These are phyloP conservation scores for Talaromyces sp. DNA, from an alignment of 2,329 filamentous ascomycete genomes.

Conservation along the genomic window DNA sequence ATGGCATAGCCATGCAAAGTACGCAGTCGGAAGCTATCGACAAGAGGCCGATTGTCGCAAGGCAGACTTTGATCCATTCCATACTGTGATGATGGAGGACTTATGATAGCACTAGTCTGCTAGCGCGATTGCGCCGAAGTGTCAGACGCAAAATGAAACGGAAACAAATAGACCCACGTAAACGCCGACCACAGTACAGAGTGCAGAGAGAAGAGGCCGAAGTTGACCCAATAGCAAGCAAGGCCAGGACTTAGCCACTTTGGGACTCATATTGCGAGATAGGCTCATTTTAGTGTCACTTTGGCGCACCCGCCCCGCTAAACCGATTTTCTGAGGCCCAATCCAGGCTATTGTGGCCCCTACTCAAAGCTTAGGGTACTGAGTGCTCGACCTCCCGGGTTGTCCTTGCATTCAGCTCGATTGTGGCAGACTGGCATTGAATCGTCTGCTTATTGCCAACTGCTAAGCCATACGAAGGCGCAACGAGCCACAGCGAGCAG, in stretches of 20 bases:
- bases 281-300: constrained; percentile 7
- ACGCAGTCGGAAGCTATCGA: too few relatives aligned
- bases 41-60: not conserved
- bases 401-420: not conserved
- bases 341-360: not conserved
- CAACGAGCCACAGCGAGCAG: not conserved
- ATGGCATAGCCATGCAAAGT: not conserved
- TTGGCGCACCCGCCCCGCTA: not conserved
- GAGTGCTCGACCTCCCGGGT: too few relatives aligned
- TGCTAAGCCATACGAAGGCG: not conserved
- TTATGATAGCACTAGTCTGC: not conserved
- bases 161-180: not conserved
- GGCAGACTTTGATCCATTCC: not conserved
- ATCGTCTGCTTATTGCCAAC: not conserved
- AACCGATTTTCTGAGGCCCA: not conserved
- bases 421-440: not conserved
- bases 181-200: too few relatives aligned
- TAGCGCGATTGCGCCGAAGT: not conserved
- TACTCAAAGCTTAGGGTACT: not conserved
- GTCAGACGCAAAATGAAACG: not conserved
- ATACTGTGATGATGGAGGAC: not conserved
- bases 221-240: not conserved
- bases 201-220: not conserved
- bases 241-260: not conserved
- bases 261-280: constrained; percentile 13